Evolutionary conservation across 2,329 filamentous ascomycete genomes (phyloP), one percentile per base, ranked within the genome.

Genomic region (Epicoccum sorghinum): DNA sequence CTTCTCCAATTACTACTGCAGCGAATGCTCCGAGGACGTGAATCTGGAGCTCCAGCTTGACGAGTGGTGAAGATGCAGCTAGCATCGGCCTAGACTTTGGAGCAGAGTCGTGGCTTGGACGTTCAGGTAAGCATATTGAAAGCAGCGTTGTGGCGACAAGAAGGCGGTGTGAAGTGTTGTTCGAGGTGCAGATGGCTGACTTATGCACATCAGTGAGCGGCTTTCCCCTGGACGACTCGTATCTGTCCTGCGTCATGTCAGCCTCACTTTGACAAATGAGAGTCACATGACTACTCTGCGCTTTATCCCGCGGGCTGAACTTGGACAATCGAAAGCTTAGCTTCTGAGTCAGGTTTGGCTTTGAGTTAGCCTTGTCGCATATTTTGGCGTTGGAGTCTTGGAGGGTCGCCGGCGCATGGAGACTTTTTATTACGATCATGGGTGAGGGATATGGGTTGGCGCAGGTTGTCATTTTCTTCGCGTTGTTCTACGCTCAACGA

Each of bases 1-100:
- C 44, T 77, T 78, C 59, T 74, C 72, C 32, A 77, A 76, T 50
- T 78, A 76, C 61, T 79, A 78, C 62, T 79, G 77, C 69, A 61
- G 55, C 24, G 75, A 78, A 7, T 78, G 77, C 65, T 75, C 72
- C 12, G 77, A 79, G 57, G 77, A 79, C 41, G 70, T 77, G 5
- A 65, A 70, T 7, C 62, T 79, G 8, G 77, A 79, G 61, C 77
- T 69, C 49, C 69, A 79, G 60, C 58, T 78, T 5, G 75, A 78
- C 46, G 77, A 79, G 62, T 61, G 69, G 55, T 75, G 56, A 59
- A 33, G 33, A 9, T 6, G 41, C 37, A 36, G 27, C n/a, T 5
- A 7, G n/a, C 6, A 29, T 6, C 10, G 3, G 10, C 24, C 7
- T 7, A 12, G 13, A 25, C 6, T 10, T 6, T 14, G 13, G 13